Evolutionary conservation across 2,329 filamentous ascomycete genomes (phyloP).

Genomic region (Aspergillus vadensis): DNA sequence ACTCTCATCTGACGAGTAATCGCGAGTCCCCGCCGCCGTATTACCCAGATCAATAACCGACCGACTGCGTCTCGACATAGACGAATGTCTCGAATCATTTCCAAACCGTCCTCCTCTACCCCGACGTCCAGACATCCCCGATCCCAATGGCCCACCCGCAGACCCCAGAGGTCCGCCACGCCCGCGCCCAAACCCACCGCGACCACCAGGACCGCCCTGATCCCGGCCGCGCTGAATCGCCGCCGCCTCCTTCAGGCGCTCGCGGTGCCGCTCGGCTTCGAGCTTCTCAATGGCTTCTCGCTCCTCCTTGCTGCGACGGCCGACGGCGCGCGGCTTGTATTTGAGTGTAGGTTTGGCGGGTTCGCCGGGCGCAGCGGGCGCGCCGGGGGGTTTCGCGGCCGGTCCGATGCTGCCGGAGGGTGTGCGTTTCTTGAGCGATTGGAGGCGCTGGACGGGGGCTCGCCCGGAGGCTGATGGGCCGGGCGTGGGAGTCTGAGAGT

Average conservation of each 20-base stretch:
- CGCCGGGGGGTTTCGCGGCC: conserved; percentile 14
- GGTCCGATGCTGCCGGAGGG: conserved; percentile 39
- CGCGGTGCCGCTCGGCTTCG: conserved; percentile 44
- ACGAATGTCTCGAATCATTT: conserved; percentile 29
- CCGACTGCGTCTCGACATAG: conserved; percentile 32
- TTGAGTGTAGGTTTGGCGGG: conserved; percentile 44
- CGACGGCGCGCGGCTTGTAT: conserved; percentile 45
- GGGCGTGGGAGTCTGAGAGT: not conserved
- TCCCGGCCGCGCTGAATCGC: conserved; percentile 42
- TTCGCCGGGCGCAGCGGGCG: conserved; percentile 27
- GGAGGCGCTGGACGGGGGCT: conserved; percentile 45
- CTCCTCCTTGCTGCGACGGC: conserved; percentile 49
- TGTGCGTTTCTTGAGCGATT: conserved; percentile 44
- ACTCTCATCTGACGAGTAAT: conserved; percentile 49
- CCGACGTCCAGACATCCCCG: conserved; percentile 28
- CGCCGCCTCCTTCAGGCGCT: conserved; percentile 43
- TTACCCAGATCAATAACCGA: conserved; percentile 31
- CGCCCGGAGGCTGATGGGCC: conserved; percentile 22
- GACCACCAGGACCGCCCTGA: conserved; percentile 28
- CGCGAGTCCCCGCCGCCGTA: conserved; percentile 20
- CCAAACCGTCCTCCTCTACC: conserved; percentile 28
- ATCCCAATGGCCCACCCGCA: conserved; percentile 30
- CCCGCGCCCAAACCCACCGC: conserved; percentile 34
- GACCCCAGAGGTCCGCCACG: conserved; percentile 33
- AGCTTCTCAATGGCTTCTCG: conserved; percentile 46